phyloP scores from a whole-genome alignment of 1,139 yeast species.

The Yueomyces sp. region DNA sequence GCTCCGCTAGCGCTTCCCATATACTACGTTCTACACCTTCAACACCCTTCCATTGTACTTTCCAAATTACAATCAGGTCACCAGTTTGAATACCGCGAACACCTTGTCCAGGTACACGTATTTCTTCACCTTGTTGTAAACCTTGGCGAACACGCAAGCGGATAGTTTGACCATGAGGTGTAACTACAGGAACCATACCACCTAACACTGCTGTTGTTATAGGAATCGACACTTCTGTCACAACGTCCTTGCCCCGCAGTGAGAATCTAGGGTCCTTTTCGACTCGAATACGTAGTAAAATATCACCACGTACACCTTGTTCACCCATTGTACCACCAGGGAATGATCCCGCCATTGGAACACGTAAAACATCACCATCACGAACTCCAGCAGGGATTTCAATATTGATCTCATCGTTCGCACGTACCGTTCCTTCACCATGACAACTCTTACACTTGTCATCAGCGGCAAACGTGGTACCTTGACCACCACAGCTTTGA shows the following conservation, averaged over 20 bases:
- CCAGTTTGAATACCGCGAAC: conserved; percentile 54
- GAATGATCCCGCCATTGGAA: conserved; percentile 85
- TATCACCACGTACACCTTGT: conserved; percentile 62
- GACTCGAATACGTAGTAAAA: conserved; percentile 70
- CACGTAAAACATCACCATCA: conserved; percentile 76
- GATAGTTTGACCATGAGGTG: conserved; percentile 63
- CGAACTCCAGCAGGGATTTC: conserved; percentile 83
- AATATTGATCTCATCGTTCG: conserved; percentile 41
- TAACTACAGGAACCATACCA: conserved; percentile 79
- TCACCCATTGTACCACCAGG: conserved; percentile 53
- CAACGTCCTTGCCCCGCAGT: conserved; percentile 38
- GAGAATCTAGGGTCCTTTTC: conserved; percentile 59
- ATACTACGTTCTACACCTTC: conserved; percentile 78
- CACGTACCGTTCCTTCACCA: conserved; percentile 58
- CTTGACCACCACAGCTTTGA: conserved; percentile 76
- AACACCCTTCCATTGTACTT: conserved; percentile 63
- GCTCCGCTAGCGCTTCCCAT: conserved; percentile 88
- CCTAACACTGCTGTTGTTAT: conserved; percentile 97
- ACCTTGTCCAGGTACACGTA: conserved; percentile 79
- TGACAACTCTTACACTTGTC: conserved; percentile 75
- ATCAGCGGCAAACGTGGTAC: conserved; percentile 55
- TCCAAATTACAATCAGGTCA: conserved; percentile 63
- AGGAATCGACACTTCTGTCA: conserved; percentile 55
- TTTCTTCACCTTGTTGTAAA: conserved; percentile 62
- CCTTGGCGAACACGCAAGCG: conserved; percentile 80